Base-by-base conservation (phyloP, 495 filamentous ascomycete genomes). In the Trichoderma gamsii region DNA sequence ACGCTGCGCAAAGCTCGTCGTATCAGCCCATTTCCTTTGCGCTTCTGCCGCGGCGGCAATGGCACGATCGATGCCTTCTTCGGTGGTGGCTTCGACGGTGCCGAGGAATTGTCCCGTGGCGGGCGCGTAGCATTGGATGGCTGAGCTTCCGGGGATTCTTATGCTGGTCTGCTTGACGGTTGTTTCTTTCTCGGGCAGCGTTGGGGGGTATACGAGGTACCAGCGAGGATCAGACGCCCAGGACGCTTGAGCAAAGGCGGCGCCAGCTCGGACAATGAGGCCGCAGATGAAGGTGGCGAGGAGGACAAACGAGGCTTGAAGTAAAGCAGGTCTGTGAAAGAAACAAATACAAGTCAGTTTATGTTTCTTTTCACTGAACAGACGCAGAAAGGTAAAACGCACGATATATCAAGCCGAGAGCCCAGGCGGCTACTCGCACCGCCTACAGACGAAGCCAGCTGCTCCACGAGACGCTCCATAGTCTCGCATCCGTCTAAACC, bases 61-160 rank as follows among this genome's bases (percentile, higher is more conserved):
- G 4, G 90, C 91, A 49, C 86, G 82, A 72, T 99, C 91, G 75
- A 99, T 92, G 69, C 88, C 90, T 66, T 88, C 86, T 2, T 86
- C 80, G 0, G 90, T 93, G 15, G 88, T 85, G 16, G 95, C 92
- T 73, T 89, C 91, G 68, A 94, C 88, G 68, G 85, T 81, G 59
- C 92, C 93, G 32, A 99, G 86, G 64, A 91, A 85, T 72, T 88
- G 84, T 65, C 94, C 95, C 61, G 91, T 96, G 0, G 94, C 94
- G 3, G 95, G 95, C 65, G 87, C 89, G 76, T 97, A 98, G 81
- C 95, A 93, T 78, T 90, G 90, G 51, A 94, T 90, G 0, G 84
- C 82, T 3, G 82, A 84, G 44, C 84, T 85, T 41, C 81, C 84
- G 0, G 82, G 74, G 35, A 81, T 77, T 82, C 83, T 87, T 68